Evolutionary conservation across 2,329 filamentous ascomycete species (phyloP).

Genomic region (Curvularia hawaiiensis): DNA sequence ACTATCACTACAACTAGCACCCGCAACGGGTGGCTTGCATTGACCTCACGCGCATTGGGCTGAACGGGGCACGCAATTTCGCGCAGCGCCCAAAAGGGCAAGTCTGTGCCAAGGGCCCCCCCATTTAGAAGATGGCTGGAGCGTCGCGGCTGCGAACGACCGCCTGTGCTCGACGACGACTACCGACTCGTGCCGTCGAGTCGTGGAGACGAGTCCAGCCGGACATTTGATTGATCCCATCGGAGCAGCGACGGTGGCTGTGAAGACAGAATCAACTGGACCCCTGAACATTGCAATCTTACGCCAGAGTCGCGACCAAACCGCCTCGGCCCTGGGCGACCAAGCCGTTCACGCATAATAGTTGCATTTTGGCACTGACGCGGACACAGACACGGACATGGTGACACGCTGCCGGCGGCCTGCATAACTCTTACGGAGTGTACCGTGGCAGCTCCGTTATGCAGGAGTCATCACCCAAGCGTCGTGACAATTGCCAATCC

Average conservation of each 20-base stretch:
- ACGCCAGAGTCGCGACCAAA: background rate
- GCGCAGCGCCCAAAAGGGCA: background rate
- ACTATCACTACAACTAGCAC: background rate
- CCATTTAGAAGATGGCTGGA: conserved; percentile 2
- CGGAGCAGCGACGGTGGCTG: background rate
- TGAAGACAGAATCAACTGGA: background rate
- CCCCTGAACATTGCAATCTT: conserved; percentile 10
- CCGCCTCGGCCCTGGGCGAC: background rate
- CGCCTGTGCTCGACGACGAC: conserved; percentile 7
- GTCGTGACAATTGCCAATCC: background rate
- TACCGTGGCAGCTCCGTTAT: background rate
- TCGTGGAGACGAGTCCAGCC: conserved; percentile 12
- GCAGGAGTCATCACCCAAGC: background rate
- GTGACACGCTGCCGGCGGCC: background rate
- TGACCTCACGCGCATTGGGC: conserved; percentile 1
- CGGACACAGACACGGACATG: background rate
- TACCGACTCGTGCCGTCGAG: background rate
- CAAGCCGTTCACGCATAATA: background rate
- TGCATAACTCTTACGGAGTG: conserved; percentile 10
- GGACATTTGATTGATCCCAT: background rate
- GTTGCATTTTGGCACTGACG: background rate
- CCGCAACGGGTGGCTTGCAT: conserved; percentile 25
- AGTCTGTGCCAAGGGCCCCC: conserved; percentile 2
- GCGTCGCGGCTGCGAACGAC: conserved; percentile 6
- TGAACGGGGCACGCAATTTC: conserved; percentile 16